Conservation (phyloP, 768 basidiomycete genomes). For the Tylopilus intermedius region DNA sequence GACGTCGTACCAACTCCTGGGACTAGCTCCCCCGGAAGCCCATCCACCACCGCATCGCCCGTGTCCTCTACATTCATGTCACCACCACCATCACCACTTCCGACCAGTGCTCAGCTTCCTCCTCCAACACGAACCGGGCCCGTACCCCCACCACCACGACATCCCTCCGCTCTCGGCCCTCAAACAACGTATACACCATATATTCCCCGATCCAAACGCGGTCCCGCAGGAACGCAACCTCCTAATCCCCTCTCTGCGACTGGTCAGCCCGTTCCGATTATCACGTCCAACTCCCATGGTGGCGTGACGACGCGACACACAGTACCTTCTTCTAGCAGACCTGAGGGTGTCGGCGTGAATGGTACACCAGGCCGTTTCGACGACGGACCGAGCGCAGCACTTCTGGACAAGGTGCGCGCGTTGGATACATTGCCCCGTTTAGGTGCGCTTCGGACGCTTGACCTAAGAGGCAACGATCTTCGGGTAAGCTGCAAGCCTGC, state of each 20-base stretch:
- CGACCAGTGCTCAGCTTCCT: slow-evolving; percentile 22
- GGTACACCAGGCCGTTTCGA: slow-evolving; percentile 17
- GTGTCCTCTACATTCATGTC: slow-evolving; percentile 24
- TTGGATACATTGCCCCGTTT: slow-evolving; percentile 81
- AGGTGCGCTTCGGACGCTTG: slow-evolving; percentile 82
- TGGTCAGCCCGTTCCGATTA: slow-evolving; percentile 58
- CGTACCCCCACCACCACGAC: slow-evolving; percentile 46
- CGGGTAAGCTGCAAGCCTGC: slow-evolving; percentile 49
- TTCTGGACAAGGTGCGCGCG: slow-evolving; percentile 86
- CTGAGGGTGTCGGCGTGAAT: slow-evolving; percentile 1
- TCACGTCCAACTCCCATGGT: slow-evolving; percentile 58
- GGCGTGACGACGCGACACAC: slow-evolving; percentile 47
- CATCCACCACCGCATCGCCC: slow-evolving; percentile 11
- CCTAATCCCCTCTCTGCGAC: slow-evolving; percentile 37
- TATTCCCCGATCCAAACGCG: slow-evolving; percentile 60
- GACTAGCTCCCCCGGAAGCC: neutral
- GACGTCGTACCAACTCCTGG: slow-evolving; percentile 50
- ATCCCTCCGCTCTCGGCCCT: slow-evolving; percentile 40
- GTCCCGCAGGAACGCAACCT: slow-evolving; percentile 16
- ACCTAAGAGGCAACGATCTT: slow-evolving; percentile 89
- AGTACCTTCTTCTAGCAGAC: neutral
- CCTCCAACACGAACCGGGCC: slow-evolving; percentile 33
- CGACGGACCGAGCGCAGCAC: slow-evolving; percentile 62
- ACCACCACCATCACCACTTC: slow-evolving; percentile 30
- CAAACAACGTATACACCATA: slow-evolving; percentile 84